phyloP scores from a whole-genome alignment of 2,329 filamentous ascomycete species.

The Colletotrichum tropicicola region DNA sequence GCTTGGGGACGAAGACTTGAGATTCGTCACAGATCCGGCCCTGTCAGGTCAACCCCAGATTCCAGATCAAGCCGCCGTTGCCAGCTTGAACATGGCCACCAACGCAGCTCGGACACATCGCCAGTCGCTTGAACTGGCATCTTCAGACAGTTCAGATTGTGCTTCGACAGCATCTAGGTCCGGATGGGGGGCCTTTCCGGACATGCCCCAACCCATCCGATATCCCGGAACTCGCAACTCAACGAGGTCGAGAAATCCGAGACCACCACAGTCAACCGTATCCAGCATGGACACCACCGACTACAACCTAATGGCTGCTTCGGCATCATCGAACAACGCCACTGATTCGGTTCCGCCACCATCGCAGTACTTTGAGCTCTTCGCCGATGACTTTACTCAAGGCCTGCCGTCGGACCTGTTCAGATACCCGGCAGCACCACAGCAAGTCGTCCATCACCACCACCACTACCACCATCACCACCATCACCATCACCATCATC shows the following conservation, averaged over 20 bases:
- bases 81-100: not conserved
- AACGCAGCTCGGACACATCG: not conserved
- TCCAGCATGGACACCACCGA: not conserved
- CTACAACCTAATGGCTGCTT: not conserved
- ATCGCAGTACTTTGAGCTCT: not conserved
- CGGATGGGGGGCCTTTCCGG: not conserved
- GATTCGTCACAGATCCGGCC: not conserved
- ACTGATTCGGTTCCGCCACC: not conserved
- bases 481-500: conserved; percentile 15
- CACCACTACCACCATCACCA: conserved; percentile 2
- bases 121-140: not conserved
- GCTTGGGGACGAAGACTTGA: not conserved
- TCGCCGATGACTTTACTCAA: not conserved
- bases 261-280: not conserved
- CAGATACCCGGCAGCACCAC: not conserved
- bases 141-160: not conserved
- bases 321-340: not conserved
- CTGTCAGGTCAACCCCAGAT: not conserved
- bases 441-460: not conserved
- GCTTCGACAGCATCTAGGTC: not conserved
- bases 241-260: not conserved
- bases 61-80: not conserved
- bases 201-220: not conserved
- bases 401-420: not conserved
- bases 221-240: not conserved